Evolutionary conservation across 345 rosid species (phyloP), one percentile per base, ranked within the genome.

Genomic region (Euphorbia tirucalli): DNA sequence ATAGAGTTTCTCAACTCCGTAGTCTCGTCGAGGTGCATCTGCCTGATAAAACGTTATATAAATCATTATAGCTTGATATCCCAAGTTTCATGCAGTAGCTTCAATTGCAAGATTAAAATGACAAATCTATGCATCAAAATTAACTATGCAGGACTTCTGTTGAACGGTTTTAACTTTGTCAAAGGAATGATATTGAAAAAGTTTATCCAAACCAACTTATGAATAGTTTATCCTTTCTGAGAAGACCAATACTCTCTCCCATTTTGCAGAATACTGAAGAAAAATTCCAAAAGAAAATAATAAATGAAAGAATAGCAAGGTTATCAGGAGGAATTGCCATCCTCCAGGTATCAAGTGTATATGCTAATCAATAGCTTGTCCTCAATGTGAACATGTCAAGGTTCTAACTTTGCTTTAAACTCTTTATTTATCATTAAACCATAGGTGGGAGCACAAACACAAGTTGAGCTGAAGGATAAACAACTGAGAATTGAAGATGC

Each of bases 361-460:
- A 43, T 43, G 28, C 11, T 41, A 46, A 43, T 54, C 55, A 50
- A 49, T 55, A 63, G 28, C 32, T 39, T 21, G 28, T 73, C 44
- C 46, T 50, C 37, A 41, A 48, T 31, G 48, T 11, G 54, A 49
- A 73, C 37, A 60, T 65, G 1, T 66, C 37, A 43, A 46, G 61
- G 46, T 9, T 64, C 27, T 55, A 11, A 28, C 22, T 67, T 50
- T 54, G 30, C 49, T 52, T 50, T 56, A 22, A 25, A 35, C 46
- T 78, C 65, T 65, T 68, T 30, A 54, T 48, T 66, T 70, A 65
- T 68, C 58, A 56, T 69, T 71, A 65, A 77, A 77, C 30, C 21
- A 74, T 61, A 93, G 97, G 97, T 90, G 22, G 98, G 98, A 78
- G 98, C 96, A 71, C 97, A 87, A 66, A 94, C 97, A 7, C 89